Evolutionary conservation across 306 rosid species (phyloP).

Genomic region (Vachellia collinsii): DNA sequence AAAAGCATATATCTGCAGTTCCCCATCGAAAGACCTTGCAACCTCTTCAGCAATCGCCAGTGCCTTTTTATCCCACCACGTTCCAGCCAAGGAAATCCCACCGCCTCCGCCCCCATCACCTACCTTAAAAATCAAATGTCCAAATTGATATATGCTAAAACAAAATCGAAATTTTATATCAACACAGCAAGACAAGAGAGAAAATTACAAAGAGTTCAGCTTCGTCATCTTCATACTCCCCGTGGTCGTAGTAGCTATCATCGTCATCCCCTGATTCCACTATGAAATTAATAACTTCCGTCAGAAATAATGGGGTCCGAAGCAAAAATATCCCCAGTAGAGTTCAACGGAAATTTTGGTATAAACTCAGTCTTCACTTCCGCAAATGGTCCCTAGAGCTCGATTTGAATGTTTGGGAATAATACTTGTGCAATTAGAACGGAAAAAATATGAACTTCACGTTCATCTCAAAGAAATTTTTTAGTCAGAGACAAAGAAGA

Average conservation of each 20-base stretch:
- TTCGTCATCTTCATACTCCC: constrained; percentile 44
- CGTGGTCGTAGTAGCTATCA: constrained; percentile 2
- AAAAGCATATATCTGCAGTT: constrained; percentile 80
- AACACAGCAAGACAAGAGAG: neutral
- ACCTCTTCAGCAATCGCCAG: constrained; percentile 79
- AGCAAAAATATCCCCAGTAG: constrained; percentile 1
- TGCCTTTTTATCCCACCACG: constrained; percentile 94
- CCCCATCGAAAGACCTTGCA: constrained; percentile 65
- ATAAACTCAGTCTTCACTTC: neutral
- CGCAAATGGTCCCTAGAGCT: neutral
- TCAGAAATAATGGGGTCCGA: constrained; percentile 1
- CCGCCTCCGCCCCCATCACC: constrained; percentile 97
- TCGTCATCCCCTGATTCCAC: constrained; percentile 48
- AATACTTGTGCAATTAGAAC: neutral
- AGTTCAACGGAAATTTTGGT: neutral
- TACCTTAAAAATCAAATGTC: constrained; percentile 51
- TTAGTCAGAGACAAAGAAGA: constrained; percentile 8
- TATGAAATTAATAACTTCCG: constrained; percentile 39
- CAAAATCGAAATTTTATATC: neutral
- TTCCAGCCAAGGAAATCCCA: constrained; percentile 83
- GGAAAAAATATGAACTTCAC: neutral
- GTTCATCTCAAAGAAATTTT: neutral
- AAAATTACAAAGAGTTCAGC: constrained; percentile 67
- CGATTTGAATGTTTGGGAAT: constrained; percentile 2
- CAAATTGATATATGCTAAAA: neutral